phyloP scores from a whole-genome alignment of 208 protist species.

The Leishmania arabica region DNA sequence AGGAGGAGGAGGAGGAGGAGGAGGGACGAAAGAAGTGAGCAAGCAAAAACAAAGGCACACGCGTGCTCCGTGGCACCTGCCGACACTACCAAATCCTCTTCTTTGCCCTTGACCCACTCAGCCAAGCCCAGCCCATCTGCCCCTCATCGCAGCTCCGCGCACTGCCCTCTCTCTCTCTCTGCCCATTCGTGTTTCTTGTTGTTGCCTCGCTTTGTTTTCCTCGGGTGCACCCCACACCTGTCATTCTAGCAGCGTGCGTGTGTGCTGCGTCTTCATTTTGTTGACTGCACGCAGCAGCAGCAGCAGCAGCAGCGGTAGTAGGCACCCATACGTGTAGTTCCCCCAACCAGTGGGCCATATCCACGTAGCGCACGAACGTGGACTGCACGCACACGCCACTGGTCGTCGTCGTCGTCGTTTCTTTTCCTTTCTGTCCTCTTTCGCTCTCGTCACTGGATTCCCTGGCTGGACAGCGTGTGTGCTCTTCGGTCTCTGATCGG shows the following conservation, averaged over 20 bases:
- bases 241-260: background rate
- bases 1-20: background rate
- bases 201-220: background rate
- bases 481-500: background rate
- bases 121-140: background rate
- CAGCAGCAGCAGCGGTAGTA: background rate
- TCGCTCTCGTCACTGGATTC: background rate
- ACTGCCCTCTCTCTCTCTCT: conserved; percentile 10
- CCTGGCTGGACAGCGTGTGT: background rate
- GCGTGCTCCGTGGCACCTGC: background rate
- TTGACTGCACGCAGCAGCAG: background rate
- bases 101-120: background rate
- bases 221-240: background rate
- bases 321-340: background rate
- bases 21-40: background rate
- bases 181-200: background rate
- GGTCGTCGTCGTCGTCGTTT: background rate
- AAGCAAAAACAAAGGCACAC: background rate
- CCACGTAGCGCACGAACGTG: too few relatives aligned
- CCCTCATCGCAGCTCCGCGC: background rate
- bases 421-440: background rate
- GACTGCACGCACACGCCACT: too few relatives aligned
- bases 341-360: background rate
- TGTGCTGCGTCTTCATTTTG: background rate
- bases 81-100: background rate